These are phyloP conservation scores for Hericium alpestre DNA, from an alignment of 768 basidiomycete genomes.

Conservation along the genomic window DNA sequence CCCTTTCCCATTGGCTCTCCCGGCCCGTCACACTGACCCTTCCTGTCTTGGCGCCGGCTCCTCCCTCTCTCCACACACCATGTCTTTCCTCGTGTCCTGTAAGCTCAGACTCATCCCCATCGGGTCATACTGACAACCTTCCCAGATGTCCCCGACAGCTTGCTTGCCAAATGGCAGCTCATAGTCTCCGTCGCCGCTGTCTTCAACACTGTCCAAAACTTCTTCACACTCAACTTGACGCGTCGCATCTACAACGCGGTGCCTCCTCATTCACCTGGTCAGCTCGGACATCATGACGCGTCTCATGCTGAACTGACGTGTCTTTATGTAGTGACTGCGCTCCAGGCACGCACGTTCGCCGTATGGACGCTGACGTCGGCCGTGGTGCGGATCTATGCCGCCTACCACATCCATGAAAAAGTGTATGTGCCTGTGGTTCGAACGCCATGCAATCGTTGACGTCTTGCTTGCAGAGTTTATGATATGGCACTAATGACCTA, in stretches of 20 bases:
- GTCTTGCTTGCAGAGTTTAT: slow-evolving; percentile 53
- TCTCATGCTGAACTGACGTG: not conserved
- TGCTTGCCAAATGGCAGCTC: slow-evolving; percentile 84
- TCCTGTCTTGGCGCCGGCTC: too few relatives aligned
- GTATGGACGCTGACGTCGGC: slow-evolving; percentile 86
- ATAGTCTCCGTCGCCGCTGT: slow-evolving; percentile 65
- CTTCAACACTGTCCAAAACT: slow-evolving; percentile 83
- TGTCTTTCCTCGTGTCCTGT: not conserved
- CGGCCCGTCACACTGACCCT: not conserved
- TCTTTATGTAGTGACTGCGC: slow-evolving; percentile 53
- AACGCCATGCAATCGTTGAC: not conserved
- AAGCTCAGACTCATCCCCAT: not conserved
- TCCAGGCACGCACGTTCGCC: slow-evolving; percentile 85
- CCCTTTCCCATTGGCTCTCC: not conserved
- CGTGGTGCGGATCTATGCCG: slow-evolving; percentile 74
- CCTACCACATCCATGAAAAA: slow-evolving; percentile 80
- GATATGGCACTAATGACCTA: slow-evolving; percentile 83
- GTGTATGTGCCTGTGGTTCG: slow-evolving; percentile 38
- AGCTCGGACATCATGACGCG: not conserved
- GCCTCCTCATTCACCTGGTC: slow-evolving; percentile 19
- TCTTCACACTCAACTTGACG: slow-evolving; percentile 66
- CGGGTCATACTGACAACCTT: not conserved
- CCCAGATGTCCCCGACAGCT: slow-evolving; percentile 51
- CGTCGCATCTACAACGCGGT: slow-evolving; percentile 58
- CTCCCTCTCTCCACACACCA: too few relatives aligned